Conservation (phyloP, 169 alveolate genomes). For the Plasmodium gaboni region DNA sequence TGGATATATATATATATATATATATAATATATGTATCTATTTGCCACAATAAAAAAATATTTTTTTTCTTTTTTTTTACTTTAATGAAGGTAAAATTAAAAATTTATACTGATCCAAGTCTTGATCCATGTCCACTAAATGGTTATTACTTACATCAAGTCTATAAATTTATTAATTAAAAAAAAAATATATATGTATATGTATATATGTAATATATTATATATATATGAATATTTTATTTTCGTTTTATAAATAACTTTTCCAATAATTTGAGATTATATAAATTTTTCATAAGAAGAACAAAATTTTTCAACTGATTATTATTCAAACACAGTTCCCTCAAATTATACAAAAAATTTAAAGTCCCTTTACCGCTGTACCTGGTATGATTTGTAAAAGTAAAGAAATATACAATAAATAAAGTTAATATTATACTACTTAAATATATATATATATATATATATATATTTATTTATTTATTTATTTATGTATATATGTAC, state of each 20-base stretch:
- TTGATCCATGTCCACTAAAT: conserved; percentile 31
- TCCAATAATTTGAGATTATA: conserved; percentile 69
- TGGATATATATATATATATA: conserved; percentile 7
- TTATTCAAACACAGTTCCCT: conserved; percentile 43
- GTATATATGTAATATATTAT: background rate
- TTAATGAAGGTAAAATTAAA: conserved; percentile 34
- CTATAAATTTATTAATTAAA: conserved; percentile 29
- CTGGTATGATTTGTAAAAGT: conserved; percentile 3
- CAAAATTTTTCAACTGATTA: conserved; percentile 33
- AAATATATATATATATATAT: no score
- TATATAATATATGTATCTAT: conserved; percentile 5
- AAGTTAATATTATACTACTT: no score
- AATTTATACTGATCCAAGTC: conserved; percentile 46
- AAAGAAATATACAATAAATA: background rate
- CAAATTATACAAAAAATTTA: conserved; percentile 63
- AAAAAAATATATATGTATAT: background rate
- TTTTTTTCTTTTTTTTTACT: conserved; percentile 27
- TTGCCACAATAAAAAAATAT: background rate
- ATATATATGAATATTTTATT: background rate
- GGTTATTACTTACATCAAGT: conserved; percentile 65
- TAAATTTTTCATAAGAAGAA: conserved; percentile 53
- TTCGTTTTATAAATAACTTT: conserved; percentile 23
- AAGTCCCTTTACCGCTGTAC: conserved; percentile 41
- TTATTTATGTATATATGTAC: conserved; percentile 5
- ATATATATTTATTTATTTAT: background rate